Base-by-base conservation (phyloP, 768 basidiomycete species). In the Boletus speciosus region DNA sequence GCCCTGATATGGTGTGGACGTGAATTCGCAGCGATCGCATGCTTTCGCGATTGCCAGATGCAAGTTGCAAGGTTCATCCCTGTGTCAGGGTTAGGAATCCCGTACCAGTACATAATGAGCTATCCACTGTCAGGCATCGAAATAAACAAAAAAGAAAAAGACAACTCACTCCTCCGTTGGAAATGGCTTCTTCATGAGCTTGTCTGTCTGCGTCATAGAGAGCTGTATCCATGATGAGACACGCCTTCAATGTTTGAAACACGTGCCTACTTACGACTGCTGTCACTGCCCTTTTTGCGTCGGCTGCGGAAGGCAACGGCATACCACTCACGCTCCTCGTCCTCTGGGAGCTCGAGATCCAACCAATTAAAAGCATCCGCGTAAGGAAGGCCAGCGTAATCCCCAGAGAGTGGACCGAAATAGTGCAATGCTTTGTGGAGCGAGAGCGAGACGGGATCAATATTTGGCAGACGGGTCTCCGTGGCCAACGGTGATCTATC, bases 61-160 rank as follows among this genome's bases (percentile, higher is more conserved):
- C 95, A 98, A 16, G 94, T 97, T 8, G 95, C 93, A 50, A 97
- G 82, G 69, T 98, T 98, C 72, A 89, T 76, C 2, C 93, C 85
- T 0, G 89, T 88, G 36, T 76, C 67, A 46, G 79, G 78, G 60
- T 90, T 74, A 1, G 94, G 94, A 31, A 86, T 78, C 10, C 94
- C 94, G 61, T 93, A 95, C 95, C 96, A 98, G 69, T 98, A 98
- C 67, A 95, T 76, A 48, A 97, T 81, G 32, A 98, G 76, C 82
- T 91, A 54, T 38, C 14, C 10, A 21, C 21, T 31, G 39, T 66
- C 47, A 60, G 39, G 19, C 19, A 35, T 16, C 49, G 23, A 37
- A 43, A 49, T 29, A 14, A 29, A 29, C 1, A 32, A 32, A n/a
- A 51, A 47, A 11, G 4, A 32, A 8, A 39, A 42, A 19, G 41